Evolutionary conservation across 1,284 basidiomycete species (phyloP).

Genomic region (Ceratobasidium sp.): DNA sequence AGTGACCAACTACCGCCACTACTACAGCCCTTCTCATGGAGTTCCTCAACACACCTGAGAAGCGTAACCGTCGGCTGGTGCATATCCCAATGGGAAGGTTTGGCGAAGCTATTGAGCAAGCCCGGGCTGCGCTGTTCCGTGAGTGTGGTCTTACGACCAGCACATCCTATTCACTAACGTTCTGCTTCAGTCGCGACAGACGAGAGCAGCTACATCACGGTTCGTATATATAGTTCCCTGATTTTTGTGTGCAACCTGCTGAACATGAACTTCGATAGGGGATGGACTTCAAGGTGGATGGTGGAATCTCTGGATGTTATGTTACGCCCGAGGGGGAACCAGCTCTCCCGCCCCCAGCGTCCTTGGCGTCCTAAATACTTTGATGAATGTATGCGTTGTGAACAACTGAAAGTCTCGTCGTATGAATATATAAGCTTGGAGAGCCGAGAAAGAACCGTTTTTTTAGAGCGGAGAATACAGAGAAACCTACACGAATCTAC

Average conservation of each 20-base stretch:
- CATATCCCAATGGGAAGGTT: slow-evolving; percentile 98
- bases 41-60: slow-evolving; percentile 97
- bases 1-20: background rate
- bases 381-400: background rate
- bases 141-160: slow-evolving; percentile 56
- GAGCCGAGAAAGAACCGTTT: background rate
- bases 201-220: slow-evolving; percentile 87
- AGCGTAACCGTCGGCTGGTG: slow-evolving; percentile 87
- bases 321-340: slow-evolving; percentile 83
- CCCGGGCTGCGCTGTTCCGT: slow-evolving; percentile 91
- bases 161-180: background rate
- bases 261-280: slow-evolving; percentile 64
- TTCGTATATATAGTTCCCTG: slow-evolving; percentile 56
- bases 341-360: slow-evolving; percentile 67
- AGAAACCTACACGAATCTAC: slow-evolving; percentile 28
- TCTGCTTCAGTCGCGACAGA: slow-evolving; percentile 74
- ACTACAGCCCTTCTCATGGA: slow-evolving; percentile 90
- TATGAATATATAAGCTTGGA: slow-evolving; percentile 8
- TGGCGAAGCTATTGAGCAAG: slow-evolving; percentile 94
- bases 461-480: slow-evolving; percentile 19
- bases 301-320: slow-evolving; percentile 89
- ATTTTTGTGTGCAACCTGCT: slow-evolving; percentile 8
- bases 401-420: background rate
- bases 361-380: slow-evolving; percentile 1
- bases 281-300: slow-evolving; percentile 93